A percentile compares a stretch with the other conserved stretches of the same genome.
These are phyloP conservation scores for Leccinum aurantiacum DNA, from an alignment of 768 basidiomycete species.

Conservation along the genomic window DNA sequence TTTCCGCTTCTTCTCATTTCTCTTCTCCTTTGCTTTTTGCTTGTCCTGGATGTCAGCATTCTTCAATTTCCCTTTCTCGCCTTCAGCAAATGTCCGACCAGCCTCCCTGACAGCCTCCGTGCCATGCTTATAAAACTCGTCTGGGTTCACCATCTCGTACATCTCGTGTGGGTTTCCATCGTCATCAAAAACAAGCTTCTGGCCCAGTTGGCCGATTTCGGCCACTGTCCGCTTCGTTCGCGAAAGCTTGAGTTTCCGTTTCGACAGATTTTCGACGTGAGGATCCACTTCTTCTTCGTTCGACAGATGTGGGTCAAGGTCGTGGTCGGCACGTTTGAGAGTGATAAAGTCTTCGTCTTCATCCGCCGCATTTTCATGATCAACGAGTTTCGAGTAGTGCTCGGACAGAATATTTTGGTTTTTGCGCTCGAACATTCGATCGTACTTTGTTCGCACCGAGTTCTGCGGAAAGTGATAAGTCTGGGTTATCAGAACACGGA, in stretches of 20 bases:
- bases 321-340: conserved; percentile 89
- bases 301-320: conserved; percentile 56
- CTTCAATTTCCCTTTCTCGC: conserved; percentile 71
- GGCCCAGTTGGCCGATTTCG: conserved; percentile 56
- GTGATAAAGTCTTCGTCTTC: conserved; percentile 87
- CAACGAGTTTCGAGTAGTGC: conserved; percentile 87
- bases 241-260: conserved; percentile 78
- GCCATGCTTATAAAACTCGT: conserved; percentile 71
- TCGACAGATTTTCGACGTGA: conserved; percentile 63
- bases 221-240: conserved; percentile 70
- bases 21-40: conserved; percentile 83
- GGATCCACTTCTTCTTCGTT: conserved; percentile 29
- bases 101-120: conserved; percentile 63
- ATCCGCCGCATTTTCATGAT: conserved; percentile 51
- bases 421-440: conserved; percentile 96
- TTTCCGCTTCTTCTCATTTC: conserved; percentile 89
- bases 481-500: not conserved
- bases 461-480: conserved; percentile 25
- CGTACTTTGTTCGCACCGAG: conserved; percentile 85
- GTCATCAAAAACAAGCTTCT: conserved; percentile 89
- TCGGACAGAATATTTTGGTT: conserved; percentile 90
- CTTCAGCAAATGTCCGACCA: conserved; percentile 67
- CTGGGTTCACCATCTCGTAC: conserved; percentile 78
- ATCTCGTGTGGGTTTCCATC: conserved; percentile 77
- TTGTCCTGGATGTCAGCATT: conserved; percentile 74